Evolutionary conservation across 2,329 filamentous ascomycete species (phyloP), one percentile per base, ranked within the genome.

Genomic region (Colletotrichum sansevieriae): DNA sequence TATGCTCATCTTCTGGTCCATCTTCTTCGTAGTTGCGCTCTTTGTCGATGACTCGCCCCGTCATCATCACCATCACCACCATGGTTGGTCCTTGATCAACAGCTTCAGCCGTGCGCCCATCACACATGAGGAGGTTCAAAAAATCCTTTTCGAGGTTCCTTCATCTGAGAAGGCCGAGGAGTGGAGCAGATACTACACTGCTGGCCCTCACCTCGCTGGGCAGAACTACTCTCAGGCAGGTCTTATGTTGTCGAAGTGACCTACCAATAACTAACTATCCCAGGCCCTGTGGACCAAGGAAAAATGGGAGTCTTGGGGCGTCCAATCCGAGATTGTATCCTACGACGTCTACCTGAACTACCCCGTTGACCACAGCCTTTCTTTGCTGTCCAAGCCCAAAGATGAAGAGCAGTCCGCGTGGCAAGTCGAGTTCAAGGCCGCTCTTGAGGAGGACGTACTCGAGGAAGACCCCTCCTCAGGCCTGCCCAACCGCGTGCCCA

Each of bases 311-410:
- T 86, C 91, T 74, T 92, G 91, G 82, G 92, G 92, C 9, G 80
- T 95, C 67, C 75, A 88, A 66, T 84, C 88, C 2, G 80, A 83
- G 13, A 89, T 95, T 64, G 86, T 88, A 5, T 80, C 91, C 2
- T 96, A 95, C 75, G 91, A 95, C 68, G 86, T 90, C 41, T 95
- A 93, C 73, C 83, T 95, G 75, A 95, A 95, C 78, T 94, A 93
- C 72, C 93, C 92, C 4, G 79, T 90, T 8, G 90, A 89, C 60
- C 91, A 94, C 74, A 85, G 90, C 29, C 81, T 95, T 65, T 90
- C 90, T 11, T 79, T 95, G 35, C 80, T 94, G 59, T 83, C 88
- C 74, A 87, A 84, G 72, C 71, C 77, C 29, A 77, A 78, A 62
- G 76, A 74, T 56, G 76, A 66, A 6, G 57, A 63, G 12, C 46